Evolutionary conservation across 2,329 filamentous ascomycete genomes (phyloP), one percentile per base, ranked within the genome.

Genomic region (Nigrospora osmanthi): DNA sequence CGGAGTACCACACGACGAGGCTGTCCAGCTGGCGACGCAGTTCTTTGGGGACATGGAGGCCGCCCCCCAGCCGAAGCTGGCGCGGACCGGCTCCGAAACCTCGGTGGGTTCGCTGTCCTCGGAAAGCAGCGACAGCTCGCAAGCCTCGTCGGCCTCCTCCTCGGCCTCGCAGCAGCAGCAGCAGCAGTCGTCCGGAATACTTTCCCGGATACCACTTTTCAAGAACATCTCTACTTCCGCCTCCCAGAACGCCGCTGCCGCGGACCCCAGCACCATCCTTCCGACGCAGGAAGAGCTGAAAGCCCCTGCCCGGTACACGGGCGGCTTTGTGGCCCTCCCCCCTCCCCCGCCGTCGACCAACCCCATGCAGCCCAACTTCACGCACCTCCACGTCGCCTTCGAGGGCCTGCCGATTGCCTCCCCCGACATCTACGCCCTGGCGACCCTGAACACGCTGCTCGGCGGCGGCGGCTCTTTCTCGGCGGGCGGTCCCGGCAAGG

Each of bases 391-490:
- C 70, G 78, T 98, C 53, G 90, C 89, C 47, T 97, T 98, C 57
- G 93, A 98, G 71, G 90, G 89, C 23, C 80, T 96, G 2, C 89
- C 91, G 43, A 93, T 98, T 59, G 83, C 80, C 17, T 91, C 87
- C 3, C 82, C 88, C 12, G 91, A 97, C 62, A 96, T 98, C 58
- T 98, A 97, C 69, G 90, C 93, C 15, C 82, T 97, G 38, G 93
- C 93, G 7, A 95, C 91, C 1, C 76, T 98, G 1, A 94, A 97
- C 67, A 97, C 89, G 1, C 84, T 98, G 11, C 87, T 98, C 32
- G 93, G 93, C 47, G 93, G 93, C 40, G 93, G 93, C 40, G 93
- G 93, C 19, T 96, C 90, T 45, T 98, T 98, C 72, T 95, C 88
- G 14, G 93, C 93, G 44, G 93, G 93, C 56, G 93, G 93, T 0